These are phyloP conservation scores for Sanghuangporus baumii DNA, from an alignment of 1,284 basidiomycete species.

Conservation along the genomic window DNA sequence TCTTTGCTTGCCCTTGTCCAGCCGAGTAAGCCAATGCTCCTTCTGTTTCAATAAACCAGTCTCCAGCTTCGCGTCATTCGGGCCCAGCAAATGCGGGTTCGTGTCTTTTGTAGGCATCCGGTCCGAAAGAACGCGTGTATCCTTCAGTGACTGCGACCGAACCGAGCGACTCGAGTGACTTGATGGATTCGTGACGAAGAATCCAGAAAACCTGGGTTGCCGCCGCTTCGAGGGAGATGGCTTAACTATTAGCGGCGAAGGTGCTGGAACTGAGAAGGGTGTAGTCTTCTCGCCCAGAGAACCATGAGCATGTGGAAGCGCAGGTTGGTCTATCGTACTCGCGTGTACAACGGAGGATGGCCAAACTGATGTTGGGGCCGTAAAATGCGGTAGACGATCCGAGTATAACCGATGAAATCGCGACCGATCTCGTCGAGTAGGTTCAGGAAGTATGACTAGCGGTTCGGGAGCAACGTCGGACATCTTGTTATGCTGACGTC, in stretches of 20 bases:
- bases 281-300: not conserved
- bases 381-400: constrained; percentile 6
- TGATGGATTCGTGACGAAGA: constrained; percentile 12
- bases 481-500: not conserved
- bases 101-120: not conserved
- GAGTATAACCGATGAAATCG: constrained; percentile 9
- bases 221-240: not conserved
- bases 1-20: constrained; percentile 6
- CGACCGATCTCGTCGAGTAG: not conserved
- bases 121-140: not conserved
- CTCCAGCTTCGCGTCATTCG: not conserved
- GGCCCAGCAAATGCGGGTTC: not conserved
- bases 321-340: not conserved
- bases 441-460: not conserved
- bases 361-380: constrained; percentile 6
- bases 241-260: not conserved
- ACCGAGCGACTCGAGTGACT: constrained; percentile 4
- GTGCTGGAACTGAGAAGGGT: not conserved
- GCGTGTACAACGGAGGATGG: not conserved
- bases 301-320: not conserved
- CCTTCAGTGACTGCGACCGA: not conserved
- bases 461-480: constrained; percentile 2
- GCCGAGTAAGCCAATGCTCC: not conserved
- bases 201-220: not conserved
- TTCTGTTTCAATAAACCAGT: not conserved